These are phyloP conservation scores for Saturnispora diversa DNA, from an alignment of 805 yeast genomes.

Conservation along the genomic window DNA sequence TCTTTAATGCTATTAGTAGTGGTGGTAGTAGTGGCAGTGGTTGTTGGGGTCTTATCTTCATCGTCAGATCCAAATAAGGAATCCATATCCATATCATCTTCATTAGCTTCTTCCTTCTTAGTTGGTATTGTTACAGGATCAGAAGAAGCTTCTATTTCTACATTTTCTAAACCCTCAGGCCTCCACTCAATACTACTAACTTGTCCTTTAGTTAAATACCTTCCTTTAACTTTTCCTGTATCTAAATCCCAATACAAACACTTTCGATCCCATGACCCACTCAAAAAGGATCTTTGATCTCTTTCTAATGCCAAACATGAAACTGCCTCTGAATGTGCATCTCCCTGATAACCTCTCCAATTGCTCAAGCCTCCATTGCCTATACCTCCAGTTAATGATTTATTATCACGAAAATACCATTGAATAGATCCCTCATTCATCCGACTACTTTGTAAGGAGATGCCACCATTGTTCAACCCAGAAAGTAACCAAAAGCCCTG, in stretches of 20 bases:
- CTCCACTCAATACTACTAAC: conserved; percentile 67
- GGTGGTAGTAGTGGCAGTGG: not conserved
- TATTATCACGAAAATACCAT: conserved; percentile 49
- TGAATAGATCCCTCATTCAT: conserved; percentile 75
- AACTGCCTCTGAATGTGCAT: conserved; percentile 62
- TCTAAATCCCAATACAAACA: conserved; percentile 81
- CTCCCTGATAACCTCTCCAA: conserved; percentile 18
- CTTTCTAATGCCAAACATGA: conserved; percentile 60
- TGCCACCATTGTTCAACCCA: conserved; percentile 81
- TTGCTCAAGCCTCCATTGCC: too few species aligned
- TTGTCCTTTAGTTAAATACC: conserved; percentile 65
- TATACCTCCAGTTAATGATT: too few species aligned
- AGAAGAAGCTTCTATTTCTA: conserved; percentile 15
- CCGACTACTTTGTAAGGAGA: conserved; percentile 72
- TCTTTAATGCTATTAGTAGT: not conserved
- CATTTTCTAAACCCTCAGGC: conserved; percentile 42
- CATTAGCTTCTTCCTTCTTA: conserved; percentile 13
- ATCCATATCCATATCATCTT: conserved; percentile 25
- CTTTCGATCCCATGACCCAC: conserved; percentile 88
- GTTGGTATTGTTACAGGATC: too few species aligned
- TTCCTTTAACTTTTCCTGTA: conserved; percentile 47
- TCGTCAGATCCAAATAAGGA: conserved; percentile 42
- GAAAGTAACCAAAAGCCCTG: conserved; percentile 79
- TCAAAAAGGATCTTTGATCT: conserved; percentile 54
- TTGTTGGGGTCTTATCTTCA: conserved; percentile 31